Percentiles rank a stretch among this genome's conserved stretches.
Conservation (phyloP, 2,329 filamentous ascomycete genomes). For the Stemphylium vesicarium region DNA sequence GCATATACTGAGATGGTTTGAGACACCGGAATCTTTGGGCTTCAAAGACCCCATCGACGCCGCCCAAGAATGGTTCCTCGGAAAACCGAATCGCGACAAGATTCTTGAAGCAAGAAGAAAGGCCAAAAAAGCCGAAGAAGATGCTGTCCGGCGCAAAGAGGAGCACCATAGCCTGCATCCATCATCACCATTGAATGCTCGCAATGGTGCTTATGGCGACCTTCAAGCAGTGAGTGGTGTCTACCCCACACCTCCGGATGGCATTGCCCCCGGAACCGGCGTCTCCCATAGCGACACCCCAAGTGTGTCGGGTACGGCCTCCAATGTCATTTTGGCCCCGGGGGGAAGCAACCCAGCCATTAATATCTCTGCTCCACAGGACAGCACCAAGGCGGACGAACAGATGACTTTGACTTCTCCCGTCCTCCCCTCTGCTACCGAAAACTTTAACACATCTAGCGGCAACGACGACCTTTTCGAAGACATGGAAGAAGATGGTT, state of each 20-base stretch:
- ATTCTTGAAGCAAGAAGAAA: slow-evolving; percentile 47
- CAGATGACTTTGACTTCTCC: slow-evolving; percentile 34
- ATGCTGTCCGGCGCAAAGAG: slow-evolving; percentile 47
- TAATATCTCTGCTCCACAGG: slow-evolving; percentile 40
- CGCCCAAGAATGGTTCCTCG: slow-evolving; percentile 47
- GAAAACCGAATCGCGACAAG: slow-evolving; percentile 45
- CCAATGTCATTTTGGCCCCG: slow-evolving; percentile 37
- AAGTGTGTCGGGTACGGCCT: slow-evolving; percentile 30
- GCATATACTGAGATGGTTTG: slow-evolving; percentile 38
- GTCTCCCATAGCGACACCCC: slow-evolving; percentile 39
- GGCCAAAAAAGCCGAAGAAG: slow-evolving; percentile 56
- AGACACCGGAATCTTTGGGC: slow-evolving; percentile 33
- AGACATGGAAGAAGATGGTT: slow-evolving; percentile 72
- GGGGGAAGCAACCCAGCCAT: slow-evolving; percentile 42
- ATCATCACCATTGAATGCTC: slow-evolving; percentile 48
- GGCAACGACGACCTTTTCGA: slow-evolving; percentile 65
- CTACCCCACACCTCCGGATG: slow-evolving; percentile 52
- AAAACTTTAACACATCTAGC: slow-evolving; percentile 31
- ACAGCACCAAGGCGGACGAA: slow-evolving; percentile 24
- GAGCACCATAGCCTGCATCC: slow-evolving; percentile 37
- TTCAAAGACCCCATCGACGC: slow-evolving; percentile 46
- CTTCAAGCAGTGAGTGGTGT: slow-evolving; percentile 47
- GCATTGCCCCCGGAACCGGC: slow-evolving; percentile 38
- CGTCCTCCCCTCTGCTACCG: slow-evolving; percentile 23
- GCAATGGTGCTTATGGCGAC: slow-evolving; percentile 44